Evolutionary conservation across 176 grass and related monocot species (phyloP).

Genomic region (Stipa capillata): DNA sequence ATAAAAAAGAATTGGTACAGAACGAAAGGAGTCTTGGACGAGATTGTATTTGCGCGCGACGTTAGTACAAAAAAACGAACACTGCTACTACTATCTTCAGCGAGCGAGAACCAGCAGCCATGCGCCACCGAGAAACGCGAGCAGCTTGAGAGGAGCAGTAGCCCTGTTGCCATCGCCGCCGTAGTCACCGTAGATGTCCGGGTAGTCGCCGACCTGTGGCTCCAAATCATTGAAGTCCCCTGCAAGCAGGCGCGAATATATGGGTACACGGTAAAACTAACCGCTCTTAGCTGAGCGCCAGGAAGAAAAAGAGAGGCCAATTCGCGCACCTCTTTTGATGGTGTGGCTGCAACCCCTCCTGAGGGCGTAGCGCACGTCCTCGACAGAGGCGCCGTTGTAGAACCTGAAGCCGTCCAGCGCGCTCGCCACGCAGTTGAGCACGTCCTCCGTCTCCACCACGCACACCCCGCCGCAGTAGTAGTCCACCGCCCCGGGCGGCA

Average conservation of each 20-base stretch:
- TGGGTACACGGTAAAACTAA: no score
- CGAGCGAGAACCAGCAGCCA: constrained; percentile 14
- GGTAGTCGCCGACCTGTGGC: constrained; percentile 23
- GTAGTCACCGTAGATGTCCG: constrained; percentile 33
- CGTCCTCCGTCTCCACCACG: constrained; percentile 56
- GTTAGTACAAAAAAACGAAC: background rate
- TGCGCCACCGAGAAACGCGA: background rate
- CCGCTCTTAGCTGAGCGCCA: no score
- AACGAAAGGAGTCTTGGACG: background rate
- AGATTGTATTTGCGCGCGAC: no score
- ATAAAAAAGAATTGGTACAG: no score
- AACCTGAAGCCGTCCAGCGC: constrained; percentile 49
- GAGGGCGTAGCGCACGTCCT: constrained; percentile 41
- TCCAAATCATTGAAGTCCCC: constrained; percentile 48
- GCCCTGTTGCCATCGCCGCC: background rate
- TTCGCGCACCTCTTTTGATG: constrained; percentile 29
- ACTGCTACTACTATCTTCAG: background rate
- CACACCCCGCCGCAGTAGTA: constrained; percentile 59
- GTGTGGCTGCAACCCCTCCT: constrained; percentile 43
- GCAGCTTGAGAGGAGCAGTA: background rate
- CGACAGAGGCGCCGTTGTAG: constrained; percentile 49
- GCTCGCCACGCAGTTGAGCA: constrained; percentile 55
- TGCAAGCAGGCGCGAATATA: no score
- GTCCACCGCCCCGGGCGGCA: constrained; percentile 24
- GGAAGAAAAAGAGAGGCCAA: no score